Percentiles rank a stretch among this genome's conserved stretches.
Evolutionary conservation across 2,329 filamentous ascomycete genomes (phyloP).

Genomic region (Beauveria sp.): DNA sequence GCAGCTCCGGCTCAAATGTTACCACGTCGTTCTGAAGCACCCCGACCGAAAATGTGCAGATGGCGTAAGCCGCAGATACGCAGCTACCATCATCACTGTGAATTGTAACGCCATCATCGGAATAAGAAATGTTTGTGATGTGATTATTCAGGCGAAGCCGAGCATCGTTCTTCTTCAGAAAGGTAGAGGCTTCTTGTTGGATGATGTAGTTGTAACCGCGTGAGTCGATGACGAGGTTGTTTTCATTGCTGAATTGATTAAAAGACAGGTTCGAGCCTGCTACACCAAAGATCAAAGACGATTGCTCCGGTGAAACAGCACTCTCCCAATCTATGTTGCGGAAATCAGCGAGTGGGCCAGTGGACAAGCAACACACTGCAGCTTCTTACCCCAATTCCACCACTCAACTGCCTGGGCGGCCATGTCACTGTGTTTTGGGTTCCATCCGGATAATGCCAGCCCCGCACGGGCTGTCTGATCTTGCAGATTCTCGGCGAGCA

Average conservation of each 20-base stretch:
- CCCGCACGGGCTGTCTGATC: constrained; percentile 54
- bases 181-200: constrained; percentile 47
- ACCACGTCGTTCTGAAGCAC: constrained; percentile 57
- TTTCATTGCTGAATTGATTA: constrained; percentile 53
- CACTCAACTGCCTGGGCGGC: constrained; percentile 54
- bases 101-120: constrained; percentile 43
- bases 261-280: constrained; percentile 54
- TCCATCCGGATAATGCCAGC: constrained; percentile 54
- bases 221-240: constrained; percentile 54
- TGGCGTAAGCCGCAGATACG: constrained; percentile 52
- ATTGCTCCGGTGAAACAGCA: constrained; percentile 42
- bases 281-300: constrained; percentile 46
- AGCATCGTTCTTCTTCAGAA: constrained; percentile 46
- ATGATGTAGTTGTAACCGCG: constrained; percentile 55
- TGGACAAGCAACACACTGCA: not conserved
- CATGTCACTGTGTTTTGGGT: constrained; percentile 45
- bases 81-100: constrained; percentile 46
- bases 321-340: constrained; percentile 15
- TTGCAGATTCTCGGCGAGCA: constrained; percentile 52
- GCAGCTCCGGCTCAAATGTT: constrained; percentile 50
- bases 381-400: constrained; percentile 32
- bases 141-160: constrained; percentile 51
- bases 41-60: constrained; percentile 61
- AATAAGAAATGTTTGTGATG: constrained; percentile 48
- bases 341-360: not conserved